Percentiles rank a stretch among this genome's conserved stretches.
These are phyloP conservation scores for Pseudogymnoascus sp. DNA, from an alignment of 2,329 filamentous ascomycete species.

Conservation along the genomic window DNA sequence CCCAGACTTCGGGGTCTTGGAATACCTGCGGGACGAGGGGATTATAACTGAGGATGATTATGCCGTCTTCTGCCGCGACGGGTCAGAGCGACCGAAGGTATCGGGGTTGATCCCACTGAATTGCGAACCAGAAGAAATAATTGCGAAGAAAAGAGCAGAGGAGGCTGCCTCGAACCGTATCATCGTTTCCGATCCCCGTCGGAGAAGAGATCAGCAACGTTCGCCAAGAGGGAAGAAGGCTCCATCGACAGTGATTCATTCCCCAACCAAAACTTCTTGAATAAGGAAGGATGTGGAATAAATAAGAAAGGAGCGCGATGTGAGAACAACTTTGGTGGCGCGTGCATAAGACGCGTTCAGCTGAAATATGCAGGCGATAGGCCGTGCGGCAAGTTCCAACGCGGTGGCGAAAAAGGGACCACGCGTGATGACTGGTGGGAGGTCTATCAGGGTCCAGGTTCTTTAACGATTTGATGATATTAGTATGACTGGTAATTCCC, in stretches of 20 bases:
- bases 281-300: neutral
- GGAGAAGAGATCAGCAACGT: neutral
- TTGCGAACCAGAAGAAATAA: neutral
- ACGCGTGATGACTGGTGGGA: neutral
- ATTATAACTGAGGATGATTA: slow-evolving; percentile 25
- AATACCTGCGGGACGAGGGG: slow-evolving; percentile 27
- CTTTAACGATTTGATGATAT: neutral
- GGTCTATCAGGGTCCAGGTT: neutral
- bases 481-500: neutral
- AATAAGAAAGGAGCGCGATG: neutral
- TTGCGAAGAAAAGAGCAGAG: neutral
- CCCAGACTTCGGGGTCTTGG: slow-evolving; percentile 34
- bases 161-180: neutral
- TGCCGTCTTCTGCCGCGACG: neutral
- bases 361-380: neutral
- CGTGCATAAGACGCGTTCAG: neutral
- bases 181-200: neutral
- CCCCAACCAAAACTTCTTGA: neutral
- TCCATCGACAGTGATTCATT: neutral
- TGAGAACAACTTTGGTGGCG: neutral
- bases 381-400: neutral
- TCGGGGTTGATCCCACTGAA: neutral
- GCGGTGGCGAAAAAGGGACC: neutral
- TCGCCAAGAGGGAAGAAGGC: neutral
- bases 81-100: slow-evolving; percentile 1